phyloP scores from a whole-genome alignment of 805 yeast species.

The Candida sphagnicola region DNA sequence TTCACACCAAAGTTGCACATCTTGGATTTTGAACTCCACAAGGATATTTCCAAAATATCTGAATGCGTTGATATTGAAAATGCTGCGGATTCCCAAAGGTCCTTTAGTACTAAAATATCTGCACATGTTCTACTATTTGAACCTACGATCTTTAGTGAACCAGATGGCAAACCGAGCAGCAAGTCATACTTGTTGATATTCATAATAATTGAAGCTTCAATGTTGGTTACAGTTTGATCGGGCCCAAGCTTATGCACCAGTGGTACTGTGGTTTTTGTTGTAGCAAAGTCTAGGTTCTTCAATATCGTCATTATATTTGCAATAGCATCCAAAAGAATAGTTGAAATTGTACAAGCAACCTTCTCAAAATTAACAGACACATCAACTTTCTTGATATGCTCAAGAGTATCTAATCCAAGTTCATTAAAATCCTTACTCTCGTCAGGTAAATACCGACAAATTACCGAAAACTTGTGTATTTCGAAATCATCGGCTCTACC shows the following conservation, averaged over 20 bases:
- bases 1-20: conserved; percentile 3
- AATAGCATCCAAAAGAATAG: conserved; percentile 6
- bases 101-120: conserved; percentile 1
- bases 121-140: neutral
- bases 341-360: conserved; percentile 18
- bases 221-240: neutral
- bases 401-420: conserved; percentile 1
- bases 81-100: neutral
- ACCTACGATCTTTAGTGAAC: conserved; percentile 3
- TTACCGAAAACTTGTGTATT: neutral
- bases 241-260: neutral
- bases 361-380: conserved; percentile 11
- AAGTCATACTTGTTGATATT: conserved; percentile 9
- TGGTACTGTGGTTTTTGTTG: too few relatives aligned
- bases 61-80: conserved; percentile 2
- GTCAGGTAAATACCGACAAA: neutral
- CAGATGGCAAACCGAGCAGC: conserved; percentile 8
- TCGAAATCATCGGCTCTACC: neutral
- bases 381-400: conserved; percentile 4
- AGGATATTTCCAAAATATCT: conserved; percentile 3
- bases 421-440: neutral
- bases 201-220: conserved; percentile 5
- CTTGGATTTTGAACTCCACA: conserved; percentile 7
- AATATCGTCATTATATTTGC: too few relatives aligned
- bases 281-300: too few relatives aligned